Evolutionary conservation across 441 rosid species (phyloP), one percentile per base, ranked within the genome.

Genomic region (Bruguiera hainesii): DNA sequence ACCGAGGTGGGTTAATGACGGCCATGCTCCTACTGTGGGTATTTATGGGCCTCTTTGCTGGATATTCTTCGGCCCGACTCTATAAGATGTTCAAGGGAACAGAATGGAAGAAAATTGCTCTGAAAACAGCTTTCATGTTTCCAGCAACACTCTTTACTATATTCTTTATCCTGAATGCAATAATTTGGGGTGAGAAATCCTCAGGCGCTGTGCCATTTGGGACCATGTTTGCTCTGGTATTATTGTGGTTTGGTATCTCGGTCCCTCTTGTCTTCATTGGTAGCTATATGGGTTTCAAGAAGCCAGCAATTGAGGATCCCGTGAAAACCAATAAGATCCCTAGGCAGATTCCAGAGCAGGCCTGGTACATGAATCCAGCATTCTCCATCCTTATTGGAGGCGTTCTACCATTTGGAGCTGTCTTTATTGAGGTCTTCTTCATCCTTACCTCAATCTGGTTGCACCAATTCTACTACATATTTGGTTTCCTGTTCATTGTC

Each of bases 191-290:
- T 0, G 87, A 94, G 72, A 86, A 88, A 60, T 94, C 99, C 42
- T 94, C 98, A 0, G 96, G 97, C 1, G 98, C 98, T 1, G 90
- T 93, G 52, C 96, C 97, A 50, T 93, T 89, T 20, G 98, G 97
- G 68, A 93, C 97, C 26, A 93, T 93, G 96, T 88, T 88, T 67
- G 93, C 89, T 18, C 80, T 89, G 8, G 96, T 94, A 7, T 61
- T 84, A 50, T 70, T 94, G 63, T 94, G 98, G 98, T 94, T 94
- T n/a, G 96, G 98, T 35, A 94, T 94, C 80, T 91, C 98, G 3
- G 89, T 94, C 26, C 98, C 97, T 3, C 89, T 93, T 0, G 95
- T 87, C 33, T 89, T 86, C 61, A 85, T 89, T 20, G 97, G 98
- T 61, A 72, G 89, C 61, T 91, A 91, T 52, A 60, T 87, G 6